Percentiles rank a stretch among this genome's conserved stretches.
Evolutionary conservation across 1,284 basidiomycete genomes (phyloP).

Genomic region (Phylloboletellus chloephorus): DNA sequence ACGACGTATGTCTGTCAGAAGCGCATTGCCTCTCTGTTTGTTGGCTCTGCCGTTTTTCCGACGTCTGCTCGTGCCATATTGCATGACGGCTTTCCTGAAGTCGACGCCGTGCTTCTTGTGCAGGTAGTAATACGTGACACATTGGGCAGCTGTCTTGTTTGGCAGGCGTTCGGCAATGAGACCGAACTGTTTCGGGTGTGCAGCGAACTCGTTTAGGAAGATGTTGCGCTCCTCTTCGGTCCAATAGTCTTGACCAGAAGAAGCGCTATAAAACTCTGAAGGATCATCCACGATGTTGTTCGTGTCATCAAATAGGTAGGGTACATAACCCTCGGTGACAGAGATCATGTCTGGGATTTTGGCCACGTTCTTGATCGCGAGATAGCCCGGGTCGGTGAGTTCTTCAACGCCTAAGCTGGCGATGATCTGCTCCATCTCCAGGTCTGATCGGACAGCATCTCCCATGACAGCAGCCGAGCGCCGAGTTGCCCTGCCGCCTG

Average conservation of each 20-base stretch:
- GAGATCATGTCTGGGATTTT: conserved; percentile 89
- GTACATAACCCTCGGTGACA: conserved; percentile 55
- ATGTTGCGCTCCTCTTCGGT: conserved; percentile 79
- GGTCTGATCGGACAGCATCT: conserved; percentile 89
- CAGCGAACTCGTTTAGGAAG: conserved; percentile 79
- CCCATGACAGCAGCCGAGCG: conserved; percentile 69
- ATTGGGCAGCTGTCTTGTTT: conserved; percentile 85
- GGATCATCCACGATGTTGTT: conserved; percentile 81
- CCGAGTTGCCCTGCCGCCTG: conserved; percentile 60
- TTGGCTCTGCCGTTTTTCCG: conserved; percentile 53
- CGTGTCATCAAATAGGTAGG: conserved; percentile 76
- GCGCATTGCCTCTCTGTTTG: conserved; percentile 72
- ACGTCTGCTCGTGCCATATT: conserved; percentile 60
- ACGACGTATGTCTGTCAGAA: conserved; percentile 72
- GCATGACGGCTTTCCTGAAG: conserved; percentile 71
- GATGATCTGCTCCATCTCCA: conserved; percentile 97
- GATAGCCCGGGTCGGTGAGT: conserved; percentile 83
- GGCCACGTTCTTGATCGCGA: conserved; percentile 86
- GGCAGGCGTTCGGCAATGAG: conserved; percentile 77
- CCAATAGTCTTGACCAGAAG: conserved; percentile 76
- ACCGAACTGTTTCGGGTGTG: conserved; percentile 92
- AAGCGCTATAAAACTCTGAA: conserved; percentile 68
- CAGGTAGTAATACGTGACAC: conserved; percentile 91
- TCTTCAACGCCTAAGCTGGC: conserved; percentile 90
- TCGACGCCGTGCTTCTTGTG: conserved; percentile 88